A percentile compares a stretch with the other conserved stretches of the same genome.
phyloP scores from a whole-genome alignment of 768 basidiomycete genomes.

The Rhodotorula diobovata region DNA sequence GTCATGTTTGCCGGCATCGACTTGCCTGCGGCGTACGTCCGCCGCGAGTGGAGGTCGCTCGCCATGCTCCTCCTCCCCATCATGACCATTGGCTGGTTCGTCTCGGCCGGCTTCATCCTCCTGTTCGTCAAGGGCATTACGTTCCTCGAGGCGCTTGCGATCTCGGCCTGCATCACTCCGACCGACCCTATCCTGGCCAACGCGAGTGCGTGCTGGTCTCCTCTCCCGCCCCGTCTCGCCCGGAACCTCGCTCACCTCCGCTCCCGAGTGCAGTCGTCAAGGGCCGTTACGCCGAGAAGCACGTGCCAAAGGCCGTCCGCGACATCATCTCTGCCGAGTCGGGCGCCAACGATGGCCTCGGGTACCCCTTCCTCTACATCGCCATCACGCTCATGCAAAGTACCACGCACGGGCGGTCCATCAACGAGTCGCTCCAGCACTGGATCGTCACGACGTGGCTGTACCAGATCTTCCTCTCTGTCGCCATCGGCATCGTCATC shows the following conservation, averaged over 20 bases:
- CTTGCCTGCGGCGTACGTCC: constrained; percentile 48
- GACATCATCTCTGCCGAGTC: constrained; percentile 49
- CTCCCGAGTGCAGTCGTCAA: constrained; percentile 42
- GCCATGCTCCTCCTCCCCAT: constrained; percentile 48
- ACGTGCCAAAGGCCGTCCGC: constrained; percentile 49
- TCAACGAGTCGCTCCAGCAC: constrained; percentile 46
- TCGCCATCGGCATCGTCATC: constrained; percentile 47
- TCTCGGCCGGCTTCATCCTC: constrained; percentile 47
- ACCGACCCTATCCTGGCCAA: constrained; percentile 51
- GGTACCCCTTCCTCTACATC: constrained; percentile 51
- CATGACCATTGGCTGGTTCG: constrained; percentile 51
- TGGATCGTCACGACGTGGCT: constrained; percentile 46
- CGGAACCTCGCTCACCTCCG: constrained; percentile 1
- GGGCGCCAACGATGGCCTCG: constrained; percentile 52
- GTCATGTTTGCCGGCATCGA: constrained; percentile 46
- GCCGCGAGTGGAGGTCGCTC: constrained; percentile 46
- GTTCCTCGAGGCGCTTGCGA: constrained; percentile 49
- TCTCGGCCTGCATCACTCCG: constrained; percentile 50
- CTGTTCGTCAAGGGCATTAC: constrained; percentile 48
- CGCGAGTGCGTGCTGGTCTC: constrained; percentile 24
- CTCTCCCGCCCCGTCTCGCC: neutral
- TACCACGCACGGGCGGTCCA: constrained; percentile 36
- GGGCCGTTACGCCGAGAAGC: constrained; percentile 50
- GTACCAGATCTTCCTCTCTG: constrained; percentile 48
- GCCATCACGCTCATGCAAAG: constrained; percentile 47